Base-by-base conservation (phyloP, 2,329 filamentous ascomycete species). In the Phialophora expanda region DNA sequence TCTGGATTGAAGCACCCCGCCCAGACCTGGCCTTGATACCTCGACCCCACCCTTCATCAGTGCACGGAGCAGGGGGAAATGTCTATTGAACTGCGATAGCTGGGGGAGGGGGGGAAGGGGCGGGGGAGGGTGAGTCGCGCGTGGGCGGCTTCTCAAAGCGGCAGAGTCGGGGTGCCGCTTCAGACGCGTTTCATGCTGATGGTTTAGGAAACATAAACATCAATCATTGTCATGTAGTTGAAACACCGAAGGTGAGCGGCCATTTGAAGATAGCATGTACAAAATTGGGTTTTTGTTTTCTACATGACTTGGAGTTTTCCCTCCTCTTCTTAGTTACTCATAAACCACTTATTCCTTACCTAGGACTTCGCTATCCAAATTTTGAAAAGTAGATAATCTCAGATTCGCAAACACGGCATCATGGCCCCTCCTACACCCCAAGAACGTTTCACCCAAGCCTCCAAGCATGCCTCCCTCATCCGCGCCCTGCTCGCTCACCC, bases 401-500 rank as follows among this genome's bases (percentile, higher is more conserved):
- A 8, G 38, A 20, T 44, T 44, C 38, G 4, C 6, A 32, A 12
- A 4, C 28, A 20, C 22, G 3, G 24, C 50, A 62, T 28, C 28
- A 64, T 57, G 51, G 32, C 60, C 11, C 38, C 61, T 58, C 50
- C 56, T 9, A 54, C 64, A 9, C 64, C 66, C 11, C 44, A 64
- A 58, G 66, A 64, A 56, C 56, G 66, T 17, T 62, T 66, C 48
- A 63, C 55, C 5, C n/a, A n/a, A 12, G 64, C 64, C 20, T 51
- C 50, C 24, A 55, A 64, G 53, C 63, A 66, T 41, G 66, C 63
- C 20, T 48, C 53, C n/a, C 60, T 68, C 24, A n/a, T 68, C 30
- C 58, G 60, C 3, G 59, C 66, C 17, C 63, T 68, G 3, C 54
- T 61, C n/a, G 54, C 55, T 4, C 66, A 66, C 53, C 66, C 66